Conservation (phyloP, 768 basidiomycete genomes). For the Flagelloscypha sp. region DNA sequence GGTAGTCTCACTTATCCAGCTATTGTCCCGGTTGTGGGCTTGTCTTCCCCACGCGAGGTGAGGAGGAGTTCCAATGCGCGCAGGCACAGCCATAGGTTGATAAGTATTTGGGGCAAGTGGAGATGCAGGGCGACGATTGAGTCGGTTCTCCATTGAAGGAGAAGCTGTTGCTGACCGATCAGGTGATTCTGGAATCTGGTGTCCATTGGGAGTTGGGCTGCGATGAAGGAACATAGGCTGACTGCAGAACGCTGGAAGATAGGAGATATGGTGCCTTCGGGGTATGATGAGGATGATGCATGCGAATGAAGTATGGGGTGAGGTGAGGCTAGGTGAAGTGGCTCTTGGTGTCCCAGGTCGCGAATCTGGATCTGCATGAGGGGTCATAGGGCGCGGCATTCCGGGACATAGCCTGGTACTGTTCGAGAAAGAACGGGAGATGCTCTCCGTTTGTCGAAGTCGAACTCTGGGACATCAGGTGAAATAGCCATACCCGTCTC, state of each 20-base stretch:
- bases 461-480: slow-evolving; percentile 46
- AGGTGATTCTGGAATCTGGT: slow-evolving; percentile 61
- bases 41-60: slow-evolving; percentile 18
- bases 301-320: slow-evolving; percentile 32
- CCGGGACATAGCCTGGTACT: slow-evolving; percentile 83
- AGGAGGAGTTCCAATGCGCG: slow-evolving; percentile 50
- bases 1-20: slow-evolving; percentile 42
- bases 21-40: slow-evolving; percentile 50
- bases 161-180: no score
- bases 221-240: slow-evolving; percentile 46
- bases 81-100: slow-evolving; percentile 51
- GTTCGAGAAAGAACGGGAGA: slow-evolving; percentile 58
- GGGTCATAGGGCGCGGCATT: slow-evolving; percentile 88
- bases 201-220: slow-evolving; percentile 56
- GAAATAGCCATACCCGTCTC: slow-evolving; percentile 69
- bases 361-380: slow-evolving; percentile 55
- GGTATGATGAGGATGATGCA: slow-evolving; percentile 38
- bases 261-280: slow-evolving; percentile 44
- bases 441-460: slow-evolving; percentile 43
- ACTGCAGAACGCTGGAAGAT: slow-evolving; percentile 25
- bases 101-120: slow-evolving; percentile 55
- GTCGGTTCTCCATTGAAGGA: no score
- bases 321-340: slow-evolving; percentile 39
- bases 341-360: slow-evolving; percentile 78
- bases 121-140: slow-evolving; percentile 62